Conservation (phyloP, 2,329 filamentous ascomycete species). For the Epichloe bromicola region DNA sequence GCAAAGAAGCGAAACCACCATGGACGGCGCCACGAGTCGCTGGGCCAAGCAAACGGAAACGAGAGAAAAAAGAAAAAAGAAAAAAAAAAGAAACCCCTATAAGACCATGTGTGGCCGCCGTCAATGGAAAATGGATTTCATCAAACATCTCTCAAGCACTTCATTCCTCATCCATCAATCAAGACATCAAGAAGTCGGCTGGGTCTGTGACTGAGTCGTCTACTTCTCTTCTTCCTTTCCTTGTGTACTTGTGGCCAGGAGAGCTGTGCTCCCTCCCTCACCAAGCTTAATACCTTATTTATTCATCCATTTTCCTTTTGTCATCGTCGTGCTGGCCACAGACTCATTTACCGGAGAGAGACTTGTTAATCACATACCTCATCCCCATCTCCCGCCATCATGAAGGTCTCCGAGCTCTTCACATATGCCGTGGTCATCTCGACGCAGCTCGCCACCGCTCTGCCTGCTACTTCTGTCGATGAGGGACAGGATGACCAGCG, state of each 20-base stretch:
- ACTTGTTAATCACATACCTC: too few relatives aligned
- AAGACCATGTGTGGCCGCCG: too few relatives aligned
- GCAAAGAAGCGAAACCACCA: too few relatives aligned
- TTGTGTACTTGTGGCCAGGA: neutral
- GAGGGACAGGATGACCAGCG: neutral
- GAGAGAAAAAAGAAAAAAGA: too few relatives aligned
- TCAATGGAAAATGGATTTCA: too few relatives aligned
- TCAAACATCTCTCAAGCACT: neutral
- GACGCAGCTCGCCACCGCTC: neutral
- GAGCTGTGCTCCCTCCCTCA: neutral
- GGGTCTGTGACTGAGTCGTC: neutral
- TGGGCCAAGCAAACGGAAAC: too few relatives aligned
- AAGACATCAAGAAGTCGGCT: neutral
- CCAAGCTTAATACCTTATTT: neutral
- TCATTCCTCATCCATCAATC: neutral
- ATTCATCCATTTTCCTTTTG: neutral
- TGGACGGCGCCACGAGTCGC: too few relatives aligned
- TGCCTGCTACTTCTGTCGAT: neutral
- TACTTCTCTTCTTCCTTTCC: neutral
- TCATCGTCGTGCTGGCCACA: too few relatives aligned
- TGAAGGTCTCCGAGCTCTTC: conserved; percentile 4
- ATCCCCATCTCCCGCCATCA: neutral
- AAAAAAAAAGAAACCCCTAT: too few relatives aligned
- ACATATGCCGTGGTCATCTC: conserved; percentile 1
- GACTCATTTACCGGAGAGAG: too few relatives aligned